Percentiles rank a stretch among this genome's conserved stretches.
phyloP scores from a whole-genome alignment of 805 yeast species.

The Millerozyma miso region DNA sequence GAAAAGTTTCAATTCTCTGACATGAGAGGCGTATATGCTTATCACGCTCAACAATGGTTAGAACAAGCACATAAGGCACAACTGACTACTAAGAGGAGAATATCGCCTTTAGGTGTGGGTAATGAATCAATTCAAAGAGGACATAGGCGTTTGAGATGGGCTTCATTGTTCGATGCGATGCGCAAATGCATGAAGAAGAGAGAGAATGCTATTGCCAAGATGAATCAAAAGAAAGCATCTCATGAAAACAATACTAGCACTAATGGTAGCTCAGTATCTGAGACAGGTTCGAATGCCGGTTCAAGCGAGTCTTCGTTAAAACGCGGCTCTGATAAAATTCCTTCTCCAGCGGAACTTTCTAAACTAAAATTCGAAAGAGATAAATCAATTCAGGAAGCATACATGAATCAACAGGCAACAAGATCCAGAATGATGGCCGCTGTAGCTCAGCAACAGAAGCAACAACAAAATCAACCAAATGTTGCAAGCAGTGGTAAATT shows the following conservation, averaged over 20 bases:
- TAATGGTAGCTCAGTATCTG: slow-evolving; percentile 25
- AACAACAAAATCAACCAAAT: slow-evolving; percentile 8
- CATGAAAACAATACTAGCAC: slow-evolving; percentile 3
- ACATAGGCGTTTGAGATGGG: slow-evolving; percentile 88
- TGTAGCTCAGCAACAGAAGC: slow-evolving; percentile 32
- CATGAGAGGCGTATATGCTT: slow-evolving; percentile 81
- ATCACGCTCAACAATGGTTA: slow-evolving; percentile 83
- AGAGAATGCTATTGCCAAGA: slow-evolving; percentile 53
- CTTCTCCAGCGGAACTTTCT: slow-evolving; percentile 80
- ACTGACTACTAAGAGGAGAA: slow-evolving; percentile 80
- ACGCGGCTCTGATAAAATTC: slow-evolving; percentile 39
- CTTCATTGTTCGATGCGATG: slow-evolving; percentile 94
- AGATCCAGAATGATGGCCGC: slow-evolving; percentile 41
- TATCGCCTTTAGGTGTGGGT: slow-evolving; percentile 91
- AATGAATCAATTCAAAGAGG: slow-evolving; percentile 91
- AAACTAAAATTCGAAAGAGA: slow-evolving; percentile 82
- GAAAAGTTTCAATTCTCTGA: slow-evolving; percentile 84
- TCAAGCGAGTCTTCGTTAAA: background rate
- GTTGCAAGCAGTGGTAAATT: background rate
- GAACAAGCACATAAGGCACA: slow-evolving; percentile 89
- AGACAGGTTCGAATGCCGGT: slow-evolving; percentile 16
- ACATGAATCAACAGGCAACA: slow-evolving; percentile 45
- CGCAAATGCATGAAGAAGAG: slow-evolving; percentile 86
- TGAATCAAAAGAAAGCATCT: slow-evolving; percentile 19
- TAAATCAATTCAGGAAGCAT: slow-evolving; percentile 74